Evolutionary conservation across 306 rosid genomes (phyloP), one percentile per base, ranked within the genome.

Genomic region (Alnus rubra): DNA sequence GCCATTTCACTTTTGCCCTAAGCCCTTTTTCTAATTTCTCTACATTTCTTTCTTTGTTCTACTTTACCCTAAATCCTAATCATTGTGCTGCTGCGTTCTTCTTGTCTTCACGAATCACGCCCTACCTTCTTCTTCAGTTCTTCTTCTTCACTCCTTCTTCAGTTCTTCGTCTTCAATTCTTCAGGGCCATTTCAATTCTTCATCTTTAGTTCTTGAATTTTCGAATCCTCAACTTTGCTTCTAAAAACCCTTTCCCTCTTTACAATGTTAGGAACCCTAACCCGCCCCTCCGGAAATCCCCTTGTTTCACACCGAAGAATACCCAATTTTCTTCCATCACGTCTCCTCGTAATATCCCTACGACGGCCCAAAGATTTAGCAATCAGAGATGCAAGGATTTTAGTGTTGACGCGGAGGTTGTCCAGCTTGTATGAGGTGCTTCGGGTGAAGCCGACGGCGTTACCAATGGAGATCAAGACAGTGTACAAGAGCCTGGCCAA

Each of bases 401-500:
- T 6, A 1, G 7, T 6, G 74, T 51, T 48, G 18, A 9, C 77
- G 35, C 67, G 69, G 0, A 58, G 63, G 47, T 31, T 73, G 8
- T 39, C 69, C 70, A 82, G 87, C 37, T 81, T 88, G 28, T 88
- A 88, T 79, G 90, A 88, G 54, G 65, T 88, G 35, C 90, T 88
- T 16, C 77, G 55, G 7, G 82, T 88, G 45, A 78, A 78, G 14
- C 59, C 50, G 19, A 80, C 76, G 82, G 92, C 92, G 0, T 82
- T 90, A 31, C 78, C n/a, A 47, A 45, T 68, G 50, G 88, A 88
- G 76, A 88, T 88, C 85, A 88, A 86, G 79, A 14, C 82, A 35
- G 90, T 90, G 69, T 88, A 88, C 48, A 64, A 90, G 72, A 82
- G 31, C 78, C 33, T 86, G 3, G 92, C 92, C 44, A 88, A 88